A percentile compares a stretch with the other conserved stretches of the same genome.
phyloP scores from a whole-genome alignment of 1,284 basidiomycete species.

The Ceratobasidium sp. region DNA sequence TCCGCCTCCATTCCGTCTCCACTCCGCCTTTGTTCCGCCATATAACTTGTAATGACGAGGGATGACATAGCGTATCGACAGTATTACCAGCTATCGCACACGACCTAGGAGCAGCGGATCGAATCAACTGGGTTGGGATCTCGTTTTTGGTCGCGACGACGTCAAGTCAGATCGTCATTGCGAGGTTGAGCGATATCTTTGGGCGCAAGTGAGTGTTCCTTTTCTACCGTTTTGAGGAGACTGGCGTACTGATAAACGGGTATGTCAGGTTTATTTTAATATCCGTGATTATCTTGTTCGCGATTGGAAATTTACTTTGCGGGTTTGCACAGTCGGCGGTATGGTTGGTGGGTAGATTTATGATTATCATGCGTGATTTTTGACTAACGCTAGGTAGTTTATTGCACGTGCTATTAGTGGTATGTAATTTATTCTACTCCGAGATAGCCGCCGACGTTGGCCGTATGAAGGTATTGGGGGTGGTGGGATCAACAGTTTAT shows the following conservation, averaged over 20 bases:
- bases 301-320: constrained; percentile 37
- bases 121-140: constrained; percentile 46
- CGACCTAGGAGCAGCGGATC: constrained; percentile 43
- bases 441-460: too few species aligned
- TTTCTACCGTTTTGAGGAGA: neutral
- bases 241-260: neutral
- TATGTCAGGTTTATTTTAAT: constrained; percentile 38
- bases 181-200: constrained; percentile 42
- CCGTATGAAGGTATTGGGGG: constrained; percentile 35
- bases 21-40: too few species aligned
- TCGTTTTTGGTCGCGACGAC: constrained; percentile 45
- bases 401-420: constrained; percentile 41
- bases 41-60: neutral
- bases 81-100: constrained; percentile 44
- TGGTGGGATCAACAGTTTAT: constrained; percentile 44
- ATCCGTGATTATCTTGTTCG: constrained; percentile 40
- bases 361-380: neutral
- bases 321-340: constrained; percentile 40
- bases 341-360: constrained; percentile 33
- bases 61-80: constrained; percentile 26
- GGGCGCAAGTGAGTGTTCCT: constrained; percentile 40
- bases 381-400: constrained; percentile 5
- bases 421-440: too few species aligned
- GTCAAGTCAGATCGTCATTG: constrained; percentile 45
- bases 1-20: too few species aligned